Base-by-base conservation (phyloP, 352 stramenopile genomes). In the Phytophthora tubulina region DNA sequence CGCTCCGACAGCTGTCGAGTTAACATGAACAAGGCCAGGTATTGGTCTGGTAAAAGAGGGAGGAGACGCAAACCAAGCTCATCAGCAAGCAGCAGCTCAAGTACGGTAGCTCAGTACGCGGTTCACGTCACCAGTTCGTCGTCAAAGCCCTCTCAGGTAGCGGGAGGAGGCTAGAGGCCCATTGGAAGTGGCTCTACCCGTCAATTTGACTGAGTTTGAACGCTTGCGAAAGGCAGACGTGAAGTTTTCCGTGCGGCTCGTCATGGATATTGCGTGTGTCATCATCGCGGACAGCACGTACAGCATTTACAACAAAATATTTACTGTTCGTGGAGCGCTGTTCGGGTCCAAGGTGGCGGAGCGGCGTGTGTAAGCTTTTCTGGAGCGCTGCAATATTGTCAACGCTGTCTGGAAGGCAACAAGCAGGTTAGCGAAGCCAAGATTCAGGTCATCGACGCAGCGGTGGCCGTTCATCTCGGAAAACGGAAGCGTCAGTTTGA, bases 361-460 rank as follows among this genome's bases (percentile, higher is more conserved):
- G 21, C 21, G 21, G 21, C 21, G 21, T 21, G 30, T 60, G 11
- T 32, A 64, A 45, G 31, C 67, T 44, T 67, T 73, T 31, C 45
- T 57, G 1, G 66, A 73, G 39, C 45, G 53, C 44, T 38, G 52
- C 32, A 70, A 53, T 15, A 70, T 21, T 63, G 64, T 30, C 68
- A 73, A 31, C 11, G 51, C 5, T 8, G 31, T 21, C 55, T 38
- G 4, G 69, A 74, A 13, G 67, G 31, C 42, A 74, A 74, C 31
- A 70, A 65, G 31, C 59, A 69, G 15, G 53, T 74, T 2, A 74
- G 67, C 27, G 32, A 35, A 0, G 58, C 60, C 9, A 74, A 66
- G 13, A 42, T 66, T 45, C 54, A 55, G n/a, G 17, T 59, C 31
- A 64, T 69, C 13, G 36, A 46, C 32, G 52, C 6, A n/a, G 7